Evolutionary conservation across 1,139 yeast species (phyloP), one percentile per base, ranked within the genome.

Genomic region (Pichia sp.): DNA sequence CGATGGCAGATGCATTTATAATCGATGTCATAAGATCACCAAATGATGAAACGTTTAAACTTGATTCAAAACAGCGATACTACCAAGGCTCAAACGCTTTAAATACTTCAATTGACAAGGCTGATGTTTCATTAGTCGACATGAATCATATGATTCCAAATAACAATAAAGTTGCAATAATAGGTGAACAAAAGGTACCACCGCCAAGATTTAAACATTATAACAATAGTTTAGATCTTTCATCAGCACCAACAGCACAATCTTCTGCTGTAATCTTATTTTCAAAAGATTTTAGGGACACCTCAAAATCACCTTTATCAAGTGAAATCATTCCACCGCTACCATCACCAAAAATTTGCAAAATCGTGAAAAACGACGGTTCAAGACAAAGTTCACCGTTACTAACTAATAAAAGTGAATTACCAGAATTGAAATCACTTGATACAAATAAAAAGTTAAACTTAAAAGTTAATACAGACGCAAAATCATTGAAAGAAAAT

Each of bases 1-100:
- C 68, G 2, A 79, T 85, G 77, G 69, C 71, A 25, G 90, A 86
- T 54, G 87, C 95, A 0, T 73, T 87, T 25, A 64, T 85, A 2
- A 74, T 86, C 14, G 85, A 79, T 29, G 33, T 31, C 3, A 28
- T 34, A 18, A 22, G 29, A 6, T 44, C 54, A 16, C 42, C 51
- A 9, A 16, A 28, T 19, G 47, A 31, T 10, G 54, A 51, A 19
- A 19, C 44, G 9, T 46, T 30, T 22, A 51, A 42, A 19, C 25
- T 25, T n/a, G 53, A 51, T 19, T 5, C 22, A 31, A 44, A 10
- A 11, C 25, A 7, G 3, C 29, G 31, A 46, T 34, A 29, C 22
- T 13, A 18, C 22, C 13, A 22, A 38, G 25, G 38, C 6, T 30
- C 13, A 19, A 44, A 42, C 27, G 16, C n/a, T n/a, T 16, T 16